A percentile compares a stretch with the other conserved stretches of the same genome.
These are phyloP conservation scores for Penicillium italicum DNA, from an alignment of 2,329 filamentous ascomycete genomes.

Conservation along the genomic window DNA sequence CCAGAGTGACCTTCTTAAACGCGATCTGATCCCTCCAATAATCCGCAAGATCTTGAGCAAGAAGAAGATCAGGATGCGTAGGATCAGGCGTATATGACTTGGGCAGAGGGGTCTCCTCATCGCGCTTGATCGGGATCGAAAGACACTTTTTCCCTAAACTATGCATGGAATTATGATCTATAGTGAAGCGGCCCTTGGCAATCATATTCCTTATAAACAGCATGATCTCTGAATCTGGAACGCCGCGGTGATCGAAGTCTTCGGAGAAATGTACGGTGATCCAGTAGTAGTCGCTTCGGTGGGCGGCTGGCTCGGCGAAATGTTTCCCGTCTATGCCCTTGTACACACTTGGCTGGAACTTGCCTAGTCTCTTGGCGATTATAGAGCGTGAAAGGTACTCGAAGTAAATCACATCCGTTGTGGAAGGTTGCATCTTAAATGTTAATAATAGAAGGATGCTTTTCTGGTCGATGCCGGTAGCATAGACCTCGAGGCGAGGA, in stretches of 20 bases:
- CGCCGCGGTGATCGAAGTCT: neutral
- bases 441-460: neutral
- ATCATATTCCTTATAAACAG: neutral
- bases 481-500: neutral
- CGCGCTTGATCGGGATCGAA: neutral
- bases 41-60: neutral
- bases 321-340: neutral
- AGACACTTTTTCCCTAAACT: neutral
- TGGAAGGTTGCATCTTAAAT: too few species aligned
- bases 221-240: neutral
- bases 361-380: neutral
- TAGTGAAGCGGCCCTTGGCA: neutral
- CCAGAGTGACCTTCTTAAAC: neutral
- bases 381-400: neutral
- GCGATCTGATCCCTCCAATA: neutral
- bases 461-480: neutral
- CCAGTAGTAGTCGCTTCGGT: constrained; percentile 3
- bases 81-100: neutral
- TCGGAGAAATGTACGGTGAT: neutral
- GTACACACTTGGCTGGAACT: neutral
- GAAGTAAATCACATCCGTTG: too few species aligned
- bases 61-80: neutral
- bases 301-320: neutral
- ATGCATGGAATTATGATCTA: neutral
- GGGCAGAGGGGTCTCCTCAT: neutral